Evolutionary conservation across 2,329 filamentous ascomycete genomes (phyloP).

Genomic region (Chlorencoelia australis): DNA sequence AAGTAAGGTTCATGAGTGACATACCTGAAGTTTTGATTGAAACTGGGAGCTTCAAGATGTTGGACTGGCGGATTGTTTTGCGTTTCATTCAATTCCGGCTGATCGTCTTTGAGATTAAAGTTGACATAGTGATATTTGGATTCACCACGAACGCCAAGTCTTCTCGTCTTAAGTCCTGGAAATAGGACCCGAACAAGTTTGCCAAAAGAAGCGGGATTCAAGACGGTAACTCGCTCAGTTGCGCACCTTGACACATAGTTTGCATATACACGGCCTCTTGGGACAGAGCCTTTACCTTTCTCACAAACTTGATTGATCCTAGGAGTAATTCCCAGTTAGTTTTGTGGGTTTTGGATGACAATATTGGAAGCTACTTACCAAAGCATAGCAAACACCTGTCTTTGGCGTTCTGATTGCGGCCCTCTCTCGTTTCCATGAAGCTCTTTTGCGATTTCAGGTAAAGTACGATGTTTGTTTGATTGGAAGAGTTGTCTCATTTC

Average conservation of each 20-base stretch:
- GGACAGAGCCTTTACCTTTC: constrained; percentile 74
- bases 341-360: constrained; percentile 1
- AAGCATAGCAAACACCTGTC: constrained; percentile 81
- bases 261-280: constrained; percentile 85
- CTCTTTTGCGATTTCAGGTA: constrained; percentile 65
- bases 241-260: constrained; percentile 91
- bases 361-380: constrained; percentile 60
- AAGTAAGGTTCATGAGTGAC: constrained; percentile 13
- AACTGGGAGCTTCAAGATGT: constrained; percentile 40
- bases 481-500: constrained; percentile 68
- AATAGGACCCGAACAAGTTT: constrained; percentile 96
- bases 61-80: constrained; percentile 37
- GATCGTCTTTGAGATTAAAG: constrained; percentile 49
- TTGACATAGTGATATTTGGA: constrained; percentile 96
- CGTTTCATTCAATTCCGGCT: constrained; percentile 28
- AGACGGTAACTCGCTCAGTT: constrained; percentile 82
- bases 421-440: constrained; percentile 71
- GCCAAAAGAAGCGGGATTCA: constrained; percentile 95
- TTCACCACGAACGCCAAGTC: constrained; percentile 86
- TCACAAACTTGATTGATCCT: constrained; percentile 68
- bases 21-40: constrained; percentile 42
- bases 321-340: constrained; percentile 8
- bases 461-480: constrained; percentile 54
- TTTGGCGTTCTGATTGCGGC: constrained; percentile 71
- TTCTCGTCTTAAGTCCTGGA: constrained; percentile 83